phyloP scores from a whole-genome alignment of 768 basidiomycete species.

The Gloeostereum incarnatum region DNA sequence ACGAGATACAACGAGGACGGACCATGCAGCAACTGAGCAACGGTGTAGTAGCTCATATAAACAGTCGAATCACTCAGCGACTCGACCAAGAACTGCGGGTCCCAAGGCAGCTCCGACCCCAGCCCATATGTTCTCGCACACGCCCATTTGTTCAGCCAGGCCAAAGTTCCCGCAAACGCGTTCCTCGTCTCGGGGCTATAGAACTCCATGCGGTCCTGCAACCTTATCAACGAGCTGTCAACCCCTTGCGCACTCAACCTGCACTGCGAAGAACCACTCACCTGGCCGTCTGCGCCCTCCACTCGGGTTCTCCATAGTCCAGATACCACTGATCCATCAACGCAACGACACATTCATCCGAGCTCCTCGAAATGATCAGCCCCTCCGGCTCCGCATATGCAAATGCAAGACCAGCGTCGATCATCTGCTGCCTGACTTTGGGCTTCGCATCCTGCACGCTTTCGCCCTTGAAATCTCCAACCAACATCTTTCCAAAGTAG shows the following conservation, averaged over 20 bases:
- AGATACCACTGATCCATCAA: conserved; percentile 99
- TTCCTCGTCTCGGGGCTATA: conserved; percentile 90
- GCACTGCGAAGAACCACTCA: conserved; percentile 24
- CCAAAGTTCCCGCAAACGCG: conserved; percentile 83
- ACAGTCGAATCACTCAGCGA: conserved; percentile 95
- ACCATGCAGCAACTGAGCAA: conserved; percentile 88
- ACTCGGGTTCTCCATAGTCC: conserved; percentile 89
- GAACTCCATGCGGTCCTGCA: conserved; percentile 80
- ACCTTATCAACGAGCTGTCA: conserved; percentile 28
- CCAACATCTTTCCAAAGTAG: conserved; percentile 86
- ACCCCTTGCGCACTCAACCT: conserved; percentile 2
- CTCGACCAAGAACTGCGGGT: conserved; percentile 93
- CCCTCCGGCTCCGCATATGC: conserved; percentile 96
- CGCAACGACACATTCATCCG: conserved; percentile 97
- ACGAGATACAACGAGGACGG: conserved; percentile 12
- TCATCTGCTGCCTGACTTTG: conserved; percentile 80
- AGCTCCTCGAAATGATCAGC: conserved; percentile 78
- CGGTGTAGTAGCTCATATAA: conserved; percentile 98
- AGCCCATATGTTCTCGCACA: conserved; percentile 97
- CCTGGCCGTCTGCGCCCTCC: conserved; percentile 83
- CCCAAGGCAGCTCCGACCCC: conserved; percentile 95
- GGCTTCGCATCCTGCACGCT: conserved; percentile 87
- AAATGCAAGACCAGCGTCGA: conserved; percentile 68
- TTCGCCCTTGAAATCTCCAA: conserved; percentile 86
- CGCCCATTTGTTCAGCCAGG: conserved; percentile 98